A percentile compares a stretch with the other conserved stretches of the same genome.
Evolutionary conservation across 345 rosid species (phyloP).

Genomic region (Trapa incisa): DNA sequence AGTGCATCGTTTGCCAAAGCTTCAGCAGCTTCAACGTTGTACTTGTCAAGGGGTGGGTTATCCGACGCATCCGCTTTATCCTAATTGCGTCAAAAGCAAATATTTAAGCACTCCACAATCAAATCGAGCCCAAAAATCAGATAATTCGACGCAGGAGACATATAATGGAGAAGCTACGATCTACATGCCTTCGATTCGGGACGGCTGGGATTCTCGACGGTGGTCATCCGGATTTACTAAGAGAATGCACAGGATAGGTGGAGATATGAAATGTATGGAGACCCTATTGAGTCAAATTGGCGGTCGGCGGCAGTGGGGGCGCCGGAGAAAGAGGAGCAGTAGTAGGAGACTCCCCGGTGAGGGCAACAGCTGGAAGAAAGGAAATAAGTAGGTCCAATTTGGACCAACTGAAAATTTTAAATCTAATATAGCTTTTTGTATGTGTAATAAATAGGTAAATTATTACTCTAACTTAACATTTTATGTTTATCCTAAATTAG

Average conservation of each 20-base stretch:
- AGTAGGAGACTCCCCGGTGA: too few species aligned
- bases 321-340: too few species aligned
- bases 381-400: too few species aligned
- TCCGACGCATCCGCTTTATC: constrained; percentile 16
- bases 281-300: not conserved
- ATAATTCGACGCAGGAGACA: not conserved
- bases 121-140: not conserved
- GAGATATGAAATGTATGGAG: not conserved
- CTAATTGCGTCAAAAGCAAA: constrained; percentile 9
- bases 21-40: constrained; percentile 76
- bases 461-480: too few species aligned
- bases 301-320: not conserved
- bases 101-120: not conserved
- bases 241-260: not conserved
- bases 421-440: too few species aligned
- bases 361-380: too few species aligned
- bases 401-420: too few species aligned
- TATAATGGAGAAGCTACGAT: not conserved
- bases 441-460: too few species aligned
- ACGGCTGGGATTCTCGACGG: constrained; percentile 5
- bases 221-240: constrained; percentile 4
- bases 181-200: constrained; percentile 9
- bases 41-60: constrained; percentile 34
- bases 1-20: constrained; percentile 54
- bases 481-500: too few species aligned